These are phyloP conservation scores for Eudorina sp. DNA, from an alignment of 139 green algal genomes.

Conservation along the genomic window DNA sequence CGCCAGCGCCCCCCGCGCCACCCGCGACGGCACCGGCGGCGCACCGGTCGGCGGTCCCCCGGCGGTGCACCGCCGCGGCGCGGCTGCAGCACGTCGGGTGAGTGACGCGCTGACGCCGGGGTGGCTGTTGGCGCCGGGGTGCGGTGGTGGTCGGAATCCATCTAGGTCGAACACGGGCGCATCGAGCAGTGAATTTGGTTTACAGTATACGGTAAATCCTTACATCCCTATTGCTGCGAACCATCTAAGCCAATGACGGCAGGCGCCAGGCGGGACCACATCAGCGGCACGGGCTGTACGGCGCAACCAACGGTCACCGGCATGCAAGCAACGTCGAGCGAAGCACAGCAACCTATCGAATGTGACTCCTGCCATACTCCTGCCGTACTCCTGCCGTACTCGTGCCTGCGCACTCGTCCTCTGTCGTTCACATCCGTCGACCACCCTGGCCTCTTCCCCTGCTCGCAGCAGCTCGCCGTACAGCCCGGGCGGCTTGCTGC, in stretches of 20 bases:
- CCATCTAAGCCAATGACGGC: neutral
- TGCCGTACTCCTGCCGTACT: neutral
- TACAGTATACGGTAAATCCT: neutral
- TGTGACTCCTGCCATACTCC: neutral
- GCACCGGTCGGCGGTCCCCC: conserved; percentile 45
- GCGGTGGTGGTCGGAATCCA: neutral
- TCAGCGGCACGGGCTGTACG: neutral
- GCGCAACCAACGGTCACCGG: no score
- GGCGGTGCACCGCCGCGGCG: conserved; percentile 1
- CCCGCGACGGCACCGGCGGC: neutral
- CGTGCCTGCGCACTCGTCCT: no score
- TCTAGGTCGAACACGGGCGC: neutral
- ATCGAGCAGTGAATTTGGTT: neutral
- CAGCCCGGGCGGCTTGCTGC: neutral
- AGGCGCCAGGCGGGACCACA: no score
- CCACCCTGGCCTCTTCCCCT: neutral
- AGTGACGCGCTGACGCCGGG: neutral
- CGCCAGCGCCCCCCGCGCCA: neutral
- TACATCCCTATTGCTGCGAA: neutral
- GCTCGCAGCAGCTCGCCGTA: neutral
- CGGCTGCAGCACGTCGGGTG: conserved; percentile 18
- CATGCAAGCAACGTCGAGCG: neutral
- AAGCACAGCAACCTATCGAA: neutral
- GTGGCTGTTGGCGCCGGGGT: neutral
- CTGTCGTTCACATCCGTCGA: no score